Conservation (phyloP, 2,329 filamentous ascomycete species). For the Ilyonectria robusta region DNA sequence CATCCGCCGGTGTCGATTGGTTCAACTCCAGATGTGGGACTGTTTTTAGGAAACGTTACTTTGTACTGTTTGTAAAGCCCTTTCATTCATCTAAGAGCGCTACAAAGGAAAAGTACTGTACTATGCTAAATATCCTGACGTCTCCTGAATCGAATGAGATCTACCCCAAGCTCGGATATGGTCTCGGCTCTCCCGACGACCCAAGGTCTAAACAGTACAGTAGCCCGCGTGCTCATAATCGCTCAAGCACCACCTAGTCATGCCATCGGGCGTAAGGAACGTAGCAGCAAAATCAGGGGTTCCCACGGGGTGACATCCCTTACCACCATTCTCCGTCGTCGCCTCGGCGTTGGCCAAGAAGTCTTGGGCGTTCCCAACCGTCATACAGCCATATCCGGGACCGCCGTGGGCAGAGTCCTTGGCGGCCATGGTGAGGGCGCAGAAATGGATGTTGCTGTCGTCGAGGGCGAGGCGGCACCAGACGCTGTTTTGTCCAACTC, state of each 20-base stretch:
- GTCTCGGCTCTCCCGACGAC: too few species aligned
- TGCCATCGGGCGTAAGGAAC: constrained; percentile 11
- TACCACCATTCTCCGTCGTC: not conserved
- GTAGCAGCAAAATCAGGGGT: constrained; percentile 4
- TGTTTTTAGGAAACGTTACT: too few species aligned
- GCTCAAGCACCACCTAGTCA: constrained; percentile 9
- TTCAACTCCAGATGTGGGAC: too few species aligned
- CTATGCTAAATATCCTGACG: too few species aligned
- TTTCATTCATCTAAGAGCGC: too few species aligned
- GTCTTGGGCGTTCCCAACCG: constrained; percentile 8
- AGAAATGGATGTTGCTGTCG: constrained; percentile 1
- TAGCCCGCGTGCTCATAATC: not conserved
- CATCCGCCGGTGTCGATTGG: too few species aligned
- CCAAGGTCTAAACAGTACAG: not conserved
- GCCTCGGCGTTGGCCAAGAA: constrained; percentile 2
- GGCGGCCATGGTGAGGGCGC: not conserved
- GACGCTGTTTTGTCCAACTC: constrained; percentile 1
- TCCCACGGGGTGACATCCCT: constrained; percentile 3
- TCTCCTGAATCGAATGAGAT: too few species aligned
- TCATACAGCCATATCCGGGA: not conserved
- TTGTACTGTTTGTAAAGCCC: too few species aligned
- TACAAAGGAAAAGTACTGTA: too few species aligned
- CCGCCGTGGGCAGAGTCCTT: constrained; percentile 1
- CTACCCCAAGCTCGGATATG: too few species aligned
- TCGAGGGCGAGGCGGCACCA: constrained; percentile 6